Conservation (phyloP, 345 rosid genomes). For the Lenwebbia sp. region DNA sequence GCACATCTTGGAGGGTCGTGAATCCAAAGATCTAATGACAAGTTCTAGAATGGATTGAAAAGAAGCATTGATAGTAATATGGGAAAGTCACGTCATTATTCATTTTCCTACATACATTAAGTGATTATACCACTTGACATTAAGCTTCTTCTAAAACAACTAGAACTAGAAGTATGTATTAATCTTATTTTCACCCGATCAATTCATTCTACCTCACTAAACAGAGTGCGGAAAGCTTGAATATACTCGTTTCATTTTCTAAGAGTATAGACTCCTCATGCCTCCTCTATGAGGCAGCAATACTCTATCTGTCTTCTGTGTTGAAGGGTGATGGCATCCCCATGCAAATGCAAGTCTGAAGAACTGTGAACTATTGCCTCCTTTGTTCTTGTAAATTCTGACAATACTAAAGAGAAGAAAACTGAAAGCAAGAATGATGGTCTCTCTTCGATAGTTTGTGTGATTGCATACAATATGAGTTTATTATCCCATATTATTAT, state of each 20-base stretch:
- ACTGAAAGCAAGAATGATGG: not conserved
- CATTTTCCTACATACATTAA: not conserved
- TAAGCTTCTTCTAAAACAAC: not conserved
- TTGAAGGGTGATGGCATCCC: not conserved
- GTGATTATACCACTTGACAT: not conserved
- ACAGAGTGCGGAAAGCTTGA: not conserved
- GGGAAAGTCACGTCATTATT: not conserved
- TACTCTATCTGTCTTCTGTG: not conserved
- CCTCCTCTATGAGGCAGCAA: not conserved
- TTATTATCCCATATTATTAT: not conserved
- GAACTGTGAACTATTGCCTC: not conserved
- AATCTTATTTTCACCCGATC: not conserved
- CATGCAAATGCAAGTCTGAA: not conserved
- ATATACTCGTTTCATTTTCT: not conserved
- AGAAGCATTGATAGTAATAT: not conserved
- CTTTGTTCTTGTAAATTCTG: not conserved
- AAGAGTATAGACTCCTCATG: not conserved
- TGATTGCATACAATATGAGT: not conserved
- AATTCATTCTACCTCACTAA: not conserved
- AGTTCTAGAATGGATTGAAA: not conserved
- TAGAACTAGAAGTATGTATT: not conserved
- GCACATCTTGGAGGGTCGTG: not conserved
- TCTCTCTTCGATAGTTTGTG: not conserved
- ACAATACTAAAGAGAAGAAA: not conserved
- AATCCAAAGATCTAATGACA: not conserved